A percentile compares a stretch with the other conserved stretches of the same genome.
Evolutionary conservation across 371 early-diverging fungal genomes (phyloP).

Genomic region (Rhizomucor pusillus): DNA sequence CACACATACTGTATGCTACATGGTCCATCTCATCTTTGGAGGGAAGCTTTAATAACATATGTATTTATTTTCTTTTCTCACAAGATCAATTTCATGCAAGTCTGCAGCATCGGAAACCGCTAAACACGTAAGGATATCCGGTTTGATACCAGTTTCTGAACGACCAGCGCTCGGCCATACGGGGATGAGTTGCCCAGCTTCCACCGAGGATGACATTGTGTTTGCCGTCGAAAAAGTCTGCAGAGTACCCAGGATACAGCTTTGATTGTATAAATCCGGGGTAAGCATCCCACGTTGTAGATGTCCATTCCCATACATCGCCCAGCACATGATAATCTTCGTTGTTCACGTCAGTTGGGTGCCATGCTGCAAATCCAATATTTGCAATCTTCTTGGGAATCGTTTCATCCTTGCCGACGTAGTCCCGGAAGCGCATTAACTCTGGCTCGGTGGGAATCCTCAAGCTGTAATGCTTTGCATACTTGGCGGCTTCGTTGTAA

Average conservation of each 20-base stretch:
- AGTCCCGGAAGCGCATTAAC: slow-evolving; percentile 32
- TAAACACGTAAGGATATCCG: slow-evolving; percentile 81
- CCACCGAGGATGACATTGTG: slow-evolving; percentile 83
- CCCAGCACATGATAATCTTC: slow-evolving; percentile 51
- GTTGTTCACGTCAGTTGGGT: slow-evolving; percentile 46
- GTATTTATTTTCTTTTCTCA: background rate
- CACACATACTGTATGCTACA: too few species aligned
- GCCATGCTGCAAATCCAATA: slow-evolving; percentile 63
- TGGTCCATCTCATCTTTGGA: too few species aligned
- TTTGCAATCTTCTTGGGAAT: slow-evolving; percentile 37
- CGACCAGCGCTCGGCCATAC: slow-evolving; percentile 66
- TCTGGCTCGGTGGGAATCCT: slow-evolving; percentile 73
- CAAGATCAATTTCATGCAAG: background rate
- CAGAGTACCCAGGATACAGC: slow-evolving; percentile 86
- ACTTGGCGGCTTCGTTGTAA: slow-evolving; percentile 65
- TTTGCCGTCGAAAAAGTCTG: slow-evolving; percentile 89
- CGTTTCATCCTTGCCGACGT: background rate
- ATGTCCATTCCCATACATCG: slow-evolving; percentile 87
- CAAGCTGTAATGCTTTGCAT: slow-evolving; percentile 55
- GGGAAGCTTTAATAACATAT: background rate
- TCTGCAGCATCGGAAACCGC: slow-evolving; percentile 59
- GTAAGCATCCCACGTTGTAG: slow-evolving; percentile 55
- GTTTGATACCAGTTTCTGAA: slow-evolving; percentile 92
- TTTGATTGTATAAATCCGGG: slow-evolving; percentile 61
- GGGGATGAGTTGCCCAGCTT: slow-evolving; percentile 85